Conservation (phyloP, 345 rosid genomes). For the Ceriops zippeliana region DNA sequence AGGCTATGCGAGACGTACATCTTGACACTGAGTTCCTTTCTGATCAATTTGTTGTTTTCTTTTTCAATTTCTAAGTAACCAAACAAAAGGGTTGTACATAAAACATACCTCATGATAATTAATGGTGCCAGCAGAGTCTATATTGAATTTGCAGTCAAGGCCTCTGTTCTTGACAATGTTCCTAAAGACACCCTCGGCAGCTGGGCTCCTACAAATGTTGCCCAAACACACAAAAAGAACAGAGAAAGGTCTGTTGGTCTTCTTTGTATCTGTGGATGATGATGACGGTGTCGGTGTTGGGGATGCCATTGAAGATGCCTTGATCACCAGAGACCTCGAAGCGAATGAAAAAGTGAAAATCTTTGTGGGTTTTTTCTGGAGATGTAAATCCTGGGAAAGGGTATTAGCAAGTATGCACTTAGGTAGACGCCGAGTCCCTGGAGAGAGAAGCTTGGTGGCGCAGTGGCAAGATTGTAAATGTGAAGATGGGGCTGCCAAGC, state of each 20-base stretch:
- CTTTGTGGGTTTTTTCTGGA: constrained; percentile 11
- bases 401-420: constrained; percentile 23
- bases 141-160: constrained; percentile 60
- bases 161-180: constrained; percentile 72
- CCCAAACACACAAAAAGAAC: constrained; percentile 91
- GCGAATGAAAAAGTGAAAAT: constrained; percentile 14
- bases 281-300: constrained; percentile 31
- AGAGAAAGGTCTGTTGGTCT: constrained; percentile 61
- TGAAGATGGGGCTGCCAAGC: constrained; percentile 16
- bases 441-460: constrained; percentile 14
- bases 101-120: constrained; percentile 69
- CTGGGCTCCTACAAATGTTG: constrained; percentile 92
- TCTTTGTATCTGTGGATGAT: constrained; percentile 24
- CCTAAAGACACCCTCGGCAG: constrained; percentile 91
- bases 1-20: not conserved
- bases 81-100: not conserved
- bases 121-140: constrained; percentile 95
- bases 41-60: not conserved
- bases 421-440: constrained; percentile 14
- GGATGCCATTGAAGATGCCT: constrained; percentile 48
- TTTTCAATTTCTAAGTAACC: constrained; percentile 3
- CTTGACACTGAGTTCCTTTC: not conserved
- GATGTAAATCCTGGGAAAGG: constrained; percentile 4
- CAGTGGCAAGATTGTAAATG: constrained; percentile 59
- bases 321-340: constrained; percentile 17